phyloP scores from a whole-genome alignment of 106 monocot genomes.

The Allium cepa region DNA sequence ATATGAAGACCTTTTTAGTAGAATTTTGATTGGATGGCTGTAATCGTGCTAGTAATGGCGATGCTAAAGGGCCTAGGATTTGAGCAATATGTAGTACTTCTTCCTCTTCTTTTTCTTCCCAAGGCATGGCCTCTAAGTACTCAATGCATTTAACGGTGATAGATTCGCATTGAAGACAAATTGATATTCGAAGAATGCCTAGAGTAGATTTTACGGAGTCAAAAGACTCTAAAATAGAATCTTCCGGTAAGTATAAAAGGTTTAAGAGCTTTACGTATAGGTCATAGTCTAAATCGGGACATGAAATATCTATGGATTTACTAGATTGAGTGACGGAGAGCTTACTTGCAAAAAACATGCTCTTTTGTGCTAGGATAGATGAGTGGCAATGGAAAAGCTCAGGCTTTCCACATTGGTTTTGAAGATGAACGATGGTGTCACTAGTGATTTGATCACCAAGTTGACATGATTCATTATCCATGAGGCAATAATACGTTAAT shows the following conservation, averaged over 20 bases:
- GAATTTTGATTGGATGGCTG: slow-evolving; percentile 47
- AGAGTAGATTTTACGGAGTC: slow-evolving; percentile 62
- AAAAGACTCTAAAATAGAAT: slow-evolving; percentile 48
- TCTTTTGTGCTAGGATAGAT: neutral
- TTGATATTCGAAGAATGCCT: slow-evolving; percentile 77
- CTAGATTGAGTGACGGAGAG: slow-evolving; percentile 21
- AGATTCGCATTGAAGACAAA: slow-evolving; percentile 46
- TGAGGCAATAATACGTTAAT: neutral
- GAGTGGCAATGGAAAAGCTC: neutral
- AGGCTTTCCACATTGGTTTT: neutral
- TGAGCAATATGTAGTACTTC: slow-evolving; percentile 57
- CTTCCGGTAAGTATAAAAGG: slow-evolving; percentile 53
- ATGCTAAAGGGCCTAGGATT: slow-evolving; percentile 41
- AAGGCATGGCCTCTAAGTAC: slow-evolving; percentile 85
- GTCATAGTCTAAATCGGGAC: slow-evolving; percentile 43
- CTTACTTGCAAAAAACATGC: slow-evolving; percentile 18
- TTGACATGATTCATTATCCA: slow-evolving; percentile 7
- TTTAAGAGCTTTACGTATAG: slow-evolving; percentile 66
- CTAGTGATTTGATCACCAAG: slow-evolving; percentile 7
- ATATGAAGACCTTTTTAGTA: slow-evolving; percentile 74
- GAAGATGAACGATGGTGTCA: slow-evolving; percentile 1
- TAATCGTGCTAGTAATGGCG: slow-evolving; percentile 48
- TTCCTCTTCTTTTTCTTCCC: slow-evolving; percentile 97
- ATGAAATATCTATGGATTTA: slow-evolving; percentile 49
- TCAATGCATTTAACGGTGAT: slow-evolving; percentile 49